These are phyloP conservation scores for Lyophyllum atratum DNA, from an alignment of 768 basidiomycete species.

Conservation along the genomic window DNA sequence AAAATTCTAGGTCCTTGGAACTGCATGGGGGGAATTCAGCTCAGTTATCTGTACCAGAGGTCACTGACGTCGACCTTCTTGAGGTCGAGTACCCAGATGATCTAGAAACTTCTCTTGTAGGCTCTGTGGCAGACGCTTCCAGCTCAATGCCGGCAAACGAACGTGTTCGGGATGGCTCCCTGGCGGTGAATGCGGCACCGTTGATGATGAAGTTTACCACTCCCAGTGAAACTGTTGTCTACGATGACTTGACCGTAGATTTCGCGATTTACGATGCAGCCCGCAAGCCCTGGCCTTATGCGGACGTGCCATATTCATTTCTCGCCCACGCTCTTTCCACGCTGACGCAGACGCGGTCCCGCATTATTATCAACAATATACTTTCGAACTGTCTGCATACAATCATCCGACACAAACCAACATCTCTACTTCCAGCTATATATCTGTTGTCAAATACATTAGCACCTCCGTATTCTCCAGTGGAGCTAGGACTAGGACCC, in stretches of 20 bases:
- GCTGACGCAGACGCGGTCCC: constrained; percentile 68
- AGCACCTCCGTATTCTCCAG: constrained; percentile 68
- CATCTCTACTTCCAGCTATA: constrained; percentile 72
- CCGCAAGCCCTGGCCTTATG: constrained; percentile 43
- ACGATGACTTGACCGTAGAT: constrained; percentile 45
- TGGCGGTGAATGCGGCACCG: not conserved
- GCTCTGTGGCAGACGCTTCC: too few species aligned
- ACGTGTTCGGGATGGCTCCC: not conserved
- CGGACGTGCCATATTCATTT: constrained; percentile 67
- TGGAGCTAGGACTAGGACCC: constrained; percentile 71
- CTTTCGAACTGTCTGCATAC: constrained; percentile 76
- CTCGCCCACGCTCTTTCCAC: constrained; percentile 63
- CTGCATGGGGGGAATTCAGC: not conserved
- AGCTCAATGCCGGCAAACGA: not conserved
- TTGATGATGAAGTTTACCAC: constrained; percentile 1
- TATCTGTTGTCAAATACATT: constrained; percentile 85
- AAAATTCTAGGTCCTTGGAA: not conserved
- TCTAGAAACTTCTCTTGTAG: not conserved
- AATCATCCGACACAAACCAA: constrained; percentile 63
- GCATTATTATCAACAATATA: constrained; percentile 66
- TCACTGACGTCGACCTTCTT: constrained; percentile 12
- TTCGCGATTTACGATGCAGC: constrained; percentile 46
- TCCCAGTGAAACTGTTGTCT: not conserved
- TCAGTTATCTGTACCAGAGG: not conserved
- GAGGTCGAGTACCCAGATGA: not conserved